Base-by-base conservation (phyloP, 306 rosid species). In the Amphicarpaea edgeworthii region DNA sequence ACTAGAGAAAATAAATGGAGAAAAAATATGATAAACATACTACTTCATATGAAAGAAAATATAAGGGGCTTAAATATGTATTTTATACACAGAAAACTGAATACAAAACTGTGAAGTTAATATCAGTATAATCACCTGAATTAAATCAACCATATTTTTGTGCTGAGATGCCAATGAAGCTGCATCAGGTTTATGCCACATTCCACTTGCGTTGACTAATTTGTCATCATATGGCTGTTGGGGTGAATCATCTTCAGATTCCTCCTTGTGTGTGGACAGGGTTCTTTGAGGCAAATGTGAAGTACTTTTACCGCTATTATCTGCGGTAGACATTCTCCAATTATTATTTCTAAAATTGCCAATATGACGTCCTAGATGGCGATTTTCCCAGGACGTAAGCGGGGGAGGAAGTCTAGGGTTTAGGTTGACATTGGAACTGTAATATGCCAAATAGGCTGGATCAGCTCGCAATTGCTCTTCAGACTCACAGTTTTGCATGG, bases 361-460 rank as follows among this genome's bases (percentile, higher is more conserved):
- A 81, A 79, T 79, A 65, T 63, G 91, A 47, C 62, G 86, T 68
- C 81, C 86, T 12, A 75, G 70, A 61, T 63, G 80, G 67, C 77
- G 83, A 60, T 87, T 92, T 83, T 92, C 98, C 73, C 88, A 63
- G 21, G 93, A 94, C 34, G 86, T 68, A 51, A 89, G 85, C 0
- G 92, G 87, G 53, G 87, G 84, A 73, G 96, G 87, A 79, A 77
- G 93, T 77, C 91, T 85, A 57, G 92, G 91, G 77, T 87, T 90
- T 70, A 87, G 83, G 80, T 90, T 84, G 80, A 90, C 86, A 79
- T 91, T 82, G 74, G 93, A 83, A 43, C 79, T 68, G 69, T 79
- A 77, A 75, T 53, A 84, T 74, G 87, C 85, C 83, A 86, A 78
- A 85, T 83, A 83, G 68, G 85, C 86, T 20, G 87, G 96, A 83